Evolutionary conservation across 2,329 filamentous ascomycete species (phyloP).

Genomic region (Colletotrichum higginsianum): DNA sequence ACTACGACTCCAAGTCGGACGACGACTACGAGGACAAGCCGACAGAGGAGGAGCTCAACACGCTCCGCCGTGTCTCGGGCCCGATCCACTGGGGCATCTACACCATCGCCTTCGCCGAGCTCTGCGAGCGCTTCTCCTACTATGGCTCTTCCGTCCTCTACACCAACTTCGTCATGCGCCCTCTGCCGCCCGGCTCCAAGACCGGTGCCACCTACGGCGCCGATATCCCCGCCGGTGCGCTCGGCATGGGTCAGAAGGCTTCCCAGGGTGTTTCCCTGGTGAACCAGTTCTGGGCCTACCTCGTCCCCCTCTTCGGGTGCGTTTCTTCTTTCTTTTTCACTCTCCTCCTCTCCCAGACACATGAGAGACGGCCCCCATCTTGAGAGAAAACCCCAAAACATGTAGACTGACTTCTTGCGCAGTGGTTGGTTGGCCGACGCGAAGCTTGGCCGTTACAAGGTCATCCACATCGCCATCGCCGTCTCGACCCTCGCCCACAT

Average conservation of each 20-base stretch:
- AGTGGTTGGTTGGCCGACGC: slow-evolving; percentile 75
- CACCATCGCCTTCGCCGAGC: slow-evolving; percentile 80
- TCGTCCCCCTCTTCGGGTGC: slow-evolving; percentile 71
- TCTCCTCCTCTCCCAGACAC: slow-evolving; percentile 3
- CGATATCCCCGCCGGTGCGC: slow-evolving; percentile 62
- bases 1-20: slow-evolving; percentile 47
- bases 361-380: no score
- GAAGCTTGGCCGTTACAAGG: slow-evolving; percentile 80
- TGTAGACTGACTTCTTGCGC: slow-evolving; percentile 1
- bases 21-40: slow-evolving; percentile 59
- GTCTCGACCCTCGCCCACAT: slow-evolving; percentile 77
- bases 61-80: slow-evolving; percentile 75
- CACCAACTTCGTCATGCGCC: slow-evolving; percentile 75
- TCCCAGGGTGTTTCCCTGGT: slow-evolving; percentile 65
- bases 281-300: slow-evolving; percentile 74
- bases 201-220: slow-evolving; percentile 63
- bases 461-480: slow-evolving; percentile 77
- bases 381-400: no score
- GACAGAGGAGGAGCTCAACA: slow-evolving; percentile 73
- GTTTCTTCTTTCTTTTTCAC: slow-evolving; percentile 42
- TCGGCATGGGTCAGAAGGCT: slow-evolving; percentile 71
- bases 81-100: slow-evolving; percentile 77
- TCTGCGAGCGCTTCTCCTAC: slow-evolving; percentile 85
- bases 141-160: slow-evolving; percentile 80
- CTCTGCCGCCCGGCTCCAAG: slow-evolving; percentile 66